Conservation (phyloP, 352 stramenopile species). For the Saprolegnia diclina region DNA sequence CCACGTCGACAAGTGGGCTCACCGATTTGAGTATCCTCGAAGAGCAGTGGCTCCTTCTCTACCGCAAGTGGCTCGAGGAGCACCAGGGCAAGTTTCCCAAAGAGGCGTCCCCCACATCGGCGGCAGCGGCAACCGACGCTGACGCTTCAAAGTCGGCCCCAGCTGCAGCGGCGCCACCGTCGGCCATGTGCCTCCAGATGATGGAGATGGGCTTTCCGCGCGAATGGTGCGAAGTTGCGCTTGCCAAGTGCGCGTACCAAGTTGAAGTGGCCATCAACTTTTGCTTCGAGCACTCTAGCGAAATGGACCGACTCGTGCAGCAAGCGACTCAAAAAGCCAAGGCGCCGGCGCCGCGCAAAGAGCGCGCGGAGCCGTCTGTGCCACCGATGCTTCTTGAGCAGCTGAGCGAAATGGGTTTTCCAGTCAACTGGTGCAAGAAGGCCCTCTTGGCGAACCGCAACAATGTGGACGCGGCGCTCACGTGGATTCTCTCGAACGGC, state of each 20-base stretch:
- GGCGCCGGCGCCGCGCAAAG: slow-evolving; percentile 32
- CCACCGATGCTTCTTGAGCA: slow-evolving; percentile 64
- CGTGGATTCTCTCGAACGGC: slow-evolving; percentile 89
- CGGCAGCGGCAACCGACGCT: slow-evolving; percentile 24
- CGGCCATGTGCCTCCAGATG: slow-evolving; percentile 85
- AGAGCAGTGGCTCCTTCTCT: slow-evolving; percentile 22
- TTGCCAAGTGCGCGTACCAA: slow-evolving; percentile 81
- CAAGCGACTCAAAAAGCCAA: slow-evolving; percentile 46
- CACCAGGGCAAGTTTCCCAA: neutral
- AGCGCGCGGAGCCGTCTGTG: slow-evolving; percentile 58
- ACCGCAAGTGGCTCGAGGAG: slow-evolving; percentile 18
- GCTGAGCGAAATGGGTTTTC: slow-evolving; percentile 90
- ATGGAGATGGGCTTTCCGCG: slow-evolving; percentile 92
- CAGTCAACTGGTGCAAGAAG: slow-evolving; percentile 89
- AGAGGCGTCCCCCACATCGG: neutral
- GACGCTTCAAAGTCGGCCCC: slow-evolving; percentile 30
- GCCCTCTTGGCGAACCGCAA: slow-evolving; percentile 83
- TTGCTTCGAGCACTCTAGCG: slow-evolving; percentile 88
- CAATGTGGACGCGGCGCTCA: slow-evolving; percentile 88
- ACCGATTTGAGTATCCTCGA: slow-evolving; percentile 15
- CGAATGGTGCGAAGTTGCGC: slow-evolving; percentile 87
- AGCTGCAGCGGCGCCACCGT: slow-evolving; percentile 40
- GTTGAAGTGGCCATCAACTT: slow-evolving; percentile 90
- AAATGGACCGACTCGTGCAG: slow-evolving; percentile 87
- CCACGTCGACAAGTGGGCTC: neutral